Conservation (phyloP, 2,329 filamentous ascomycete species). For the Penicillium sp. region DNA sequence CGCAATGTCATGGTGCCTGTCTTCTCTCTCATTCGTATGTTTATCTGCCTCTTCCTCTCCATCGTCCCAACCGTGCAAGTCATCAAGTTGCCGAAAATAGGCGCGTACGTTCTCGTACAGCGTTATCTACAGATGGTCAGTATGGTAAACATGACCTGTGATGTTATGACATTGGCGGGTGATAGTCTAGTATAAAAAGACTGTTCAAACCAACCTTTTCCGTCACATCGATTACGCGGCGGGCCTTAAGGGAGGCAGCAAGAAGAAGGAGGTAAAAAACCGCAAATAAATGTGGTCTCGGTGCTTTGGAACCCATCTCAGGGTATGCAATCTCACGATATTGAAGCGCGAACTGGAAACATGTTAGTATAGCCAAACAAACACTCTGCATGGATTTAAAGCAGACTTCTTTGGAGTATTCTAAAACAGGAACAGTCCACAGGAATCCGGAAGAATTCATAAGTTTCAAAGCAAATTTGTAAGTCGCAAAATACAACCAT, state of each 20-base stretch:
- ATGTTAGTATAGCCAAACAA: background rate
- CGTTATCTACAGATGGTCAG: background rate
- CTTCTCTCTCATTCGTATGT: background rate
- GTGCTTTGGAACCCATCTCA: background rate
- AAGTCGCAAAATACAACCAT: constrained; percentile 1
- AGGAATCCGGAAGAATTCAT: background rate
- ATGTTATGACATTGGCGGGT: too few relatives aligned
- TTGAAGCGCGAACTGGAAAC: background rate
- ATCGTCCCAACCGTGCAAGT: background rate
- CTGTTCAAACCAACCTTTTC: background rate
- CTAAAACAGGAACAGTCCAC: background rate
- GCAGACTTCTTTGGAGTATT: constrained; percentile 1
- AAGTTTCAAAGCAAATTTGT: background rate
- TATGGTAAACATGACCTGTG: background rate
- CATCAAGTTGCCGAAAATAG: background rate
- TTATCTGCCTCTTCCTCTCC: background rate
- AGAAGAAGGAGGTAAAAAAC: background rate
- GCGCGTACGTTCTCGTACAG: background rate
- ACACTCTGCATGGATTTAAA: background rate
- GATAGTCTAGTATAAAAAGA: background rate
- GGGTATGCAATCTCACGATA: constrained; percentile 1
- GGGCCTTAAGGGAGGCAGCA: background rate
- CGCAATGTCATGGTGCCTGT: background rate
- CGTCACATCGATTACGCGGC: background rate
- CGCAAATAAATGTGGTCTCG: background rate